Evolutionary conservation across 148 eudicot species (phyloP).

Genomic region (Heliamphora exappendiculata): DNA sequence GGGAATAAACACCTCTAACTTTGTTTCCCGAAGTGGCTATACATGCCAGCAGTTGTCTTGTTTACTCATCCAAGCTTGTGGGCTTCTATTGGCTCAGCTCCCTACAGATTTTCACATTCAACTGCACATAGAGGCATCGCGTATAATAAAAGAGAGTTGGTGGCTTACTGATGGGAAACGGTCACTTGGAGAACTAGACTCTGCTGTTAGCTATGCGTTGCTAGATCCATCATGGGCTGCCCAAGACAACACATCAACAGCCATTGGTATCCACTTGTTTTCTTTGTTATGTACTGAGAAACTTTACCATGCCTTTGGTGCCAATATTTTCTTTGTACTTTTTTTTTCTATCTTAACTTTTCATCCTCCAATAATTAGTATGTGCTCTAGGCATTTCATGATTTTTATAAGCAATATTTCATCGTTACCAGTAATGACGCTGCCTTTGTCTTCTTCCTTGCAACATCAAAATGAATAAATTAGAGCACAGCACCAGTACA

Average conservation of each 20-base stretch:
- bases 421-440: not conserved
- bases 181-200: constrained; percentile 71
- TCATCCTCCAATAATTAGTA: not conserved
- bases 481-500: not conserved
- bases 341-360: not conserved
- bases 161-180: constrained; percentile 81
- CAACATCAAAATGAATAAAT: not conserved
- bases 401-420: not conserved
- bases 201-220: constrained; percentile 91
- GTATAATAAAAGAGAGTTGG: constrained; percentile 85
- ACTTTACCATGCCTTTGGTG: not conserved
- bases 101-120: constrained; percentile 86
- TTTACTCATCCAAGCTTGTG: constrained; percentile 96
- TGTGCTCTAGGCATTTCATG: not conserved
- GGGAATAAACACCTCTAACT: constrained; percentile 62
- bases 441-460: not conserved
- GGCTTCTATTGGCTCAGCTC: constrained; percentile 90
- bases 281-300: not conserved
- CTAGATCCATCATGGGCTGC: constrained; percentile 94
- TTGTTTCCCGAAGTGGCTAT: constrained; percentile 87
- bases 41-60: constrained; percentile 89
- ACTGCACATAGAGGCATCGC: constrained; percentile 77
- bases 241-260: constrained; percentile 93
- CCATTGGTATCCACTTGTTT: constrained; percentile 50
- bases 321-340: not conserved